Evolutionary conservation across 164 flowering plant genomes (phyloP), one percentile per base, ranked within the genome.

Genomic region (Vitis amurensis): DNA sequence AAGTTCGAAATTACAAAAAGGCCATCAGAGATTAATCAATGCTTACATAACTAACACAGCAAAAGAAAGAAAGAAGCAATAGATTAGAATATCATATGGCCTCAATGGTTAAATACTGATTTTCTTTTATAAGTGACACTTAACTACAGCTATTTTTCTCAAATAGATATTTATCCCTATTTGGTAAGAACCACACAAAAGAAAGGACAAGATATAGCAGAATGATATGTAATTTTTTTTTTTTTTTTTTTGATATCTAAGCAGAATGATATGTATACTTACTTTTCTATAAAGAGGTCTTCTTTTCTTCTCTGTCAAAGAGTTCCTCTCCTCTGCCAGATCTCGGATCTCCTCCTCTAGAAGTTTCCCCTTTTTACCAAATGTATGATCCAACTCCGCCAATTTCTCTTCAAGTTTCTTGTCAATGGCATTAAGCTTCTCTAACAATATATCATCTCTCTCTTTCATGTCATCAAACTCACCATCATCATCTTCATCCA

Each of bases 271-370:
- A 55, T 2, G 52, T 27, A 51, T 44, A 83, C 89, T 84, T 84
- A 92, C 97, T 76, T 88, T 92, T 52, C 96, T 81, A 67, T 83
- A 86, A 53, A 89, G 87, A 44, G 98, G 99, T 62, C 71, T 83
- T 78, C 91, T 85, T 76, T 81, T 90, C 85, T 86, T 83, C 80
- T 93, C 98, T 19, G 88, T 86, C 78, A 91, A 82, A 49, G 84
- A 70, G 74, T 91, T 90, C 71, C 98, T 90, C 77, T 95, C 98
- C 76, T 95, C 97, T 8, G 98, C 98, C 50, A 95, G 94, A 68
- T 89, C 88, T 76, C 85, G 88, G 14, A 93, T 93, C 78, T 95
- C 98, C 70, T 93, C 97, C 82, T 93, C 98, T 51, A 95, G 76
- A 73, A 76, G 72, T 76, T 80, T 91, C 1, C 98, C 98, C 74